Conservation (phyloP, 139 green algal genomes). For the Chlamydomonas urium region DNA sequence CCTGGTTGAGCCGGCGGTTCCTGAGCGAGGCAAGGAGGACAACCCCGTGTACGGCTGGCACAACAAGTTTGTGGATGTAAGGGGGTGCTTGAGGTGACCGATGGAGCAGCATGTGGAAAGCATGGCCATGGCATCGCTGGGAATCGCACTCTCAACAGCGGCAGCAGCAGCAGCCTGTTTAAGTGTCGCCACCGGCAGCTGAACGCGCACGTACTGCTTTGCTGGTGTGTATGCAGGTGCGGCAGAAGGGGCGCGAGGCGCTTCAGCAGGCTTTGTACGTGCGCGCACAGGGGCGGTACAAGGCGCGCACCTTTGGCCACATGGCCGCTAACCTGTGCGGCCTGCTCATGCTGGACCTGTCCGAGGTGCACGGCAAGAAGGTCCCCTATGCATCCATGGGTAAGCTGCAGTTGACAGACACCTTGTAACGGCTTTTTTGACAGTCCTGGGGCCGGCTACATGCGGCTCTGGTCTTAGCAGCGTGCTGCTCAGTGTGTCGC, state of each 20-base stretch:
- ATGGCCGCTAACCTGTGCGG: slow-evolving; percentile 23
- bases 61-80: slow-evolving; percentile 40
- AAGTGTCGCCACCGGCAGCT: background rate
- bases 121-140: background rate
- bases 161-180: background rate
- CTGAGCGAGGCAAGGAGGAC: slow-evolving; percentile 28
- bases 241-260: slow-evolving; percentile 24
- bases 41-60: slow-evolving; percentile 50
- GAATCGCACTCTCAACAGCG: background rate
- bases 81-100: too few relatives aligned
- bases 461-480: too few relatives aligned
- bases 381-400: slow-evolving; percentile 15
- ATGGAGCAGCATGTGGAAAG: too few relatives aligned
- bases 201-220: too few relatives aligned
- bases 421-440: too few relatives aligned
- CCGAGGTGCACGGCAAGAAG: slow-evolving; percentile 13
- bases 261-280: slow-evolving; percentile 33
- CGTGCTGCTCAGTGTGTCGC: too few relatives aligned
- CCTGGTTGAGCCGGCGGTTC: slow-evolving; percentile 18
- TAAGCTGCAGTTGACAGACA: slow-evolving; percentile 10
- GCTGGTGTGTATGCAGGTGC: slow-evolving; percentile 19
- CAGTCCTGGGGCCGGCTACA: too few relatives aligned
- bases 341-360: slow-evolving; percentile 29
- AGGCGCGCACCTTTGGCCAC: slow-evolving; percentile 26
- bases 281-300: slow-evolving; percentile 25